Base-by-base conservation (phyloP, 2,329 filamentous ascomycete species). In the Didymellaceae sp. region DNA sequence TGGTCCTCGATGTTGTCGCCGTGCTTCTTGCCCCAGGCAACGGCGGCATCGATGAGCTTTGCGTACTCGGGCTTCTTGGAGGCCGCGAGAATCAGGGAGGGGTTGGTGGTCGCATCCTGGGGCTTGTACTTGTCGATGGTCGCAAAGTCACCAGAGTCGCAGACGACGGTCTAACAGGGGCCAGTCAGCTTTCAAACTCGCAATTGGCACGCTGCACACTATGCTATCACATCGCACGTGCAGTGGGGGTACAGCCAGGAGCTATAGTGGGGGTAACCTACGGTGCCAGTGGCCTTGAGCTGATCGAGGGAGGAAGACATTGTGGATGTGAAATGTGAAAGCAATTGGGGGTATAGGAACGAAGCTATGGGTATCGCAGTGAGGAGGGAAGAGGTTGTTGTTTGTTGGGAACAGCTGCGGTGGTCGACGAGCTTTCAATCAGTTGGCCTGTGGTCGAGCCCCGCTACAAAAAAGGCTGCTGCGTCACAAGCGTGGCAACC, bases 91-190 rank as follows among this genome's bases (percentile, higher is more conserved):
- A 99, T 97, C 76, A 99, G 85, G 59, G 94, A 97, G 54, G 94
- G 94, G 87, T 99, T 99, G 82, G 94, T 99, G 77, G 94, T 99
- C 74, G 94, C 94, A 90, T 99, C 94, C 84, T 99, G 92, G 62
- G 94, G 94, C 87, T 96, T 96, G 87, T 99, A 99, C 84, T 97
- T 97, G 83, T 84, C 92, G 77, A 99, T 99, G 78, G 92, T 92
- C 86, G 80, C 76, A 64, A 78, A 77, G 73, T 81, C 88, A 87
- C 92, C 94, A 78, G 93, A 96, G 82, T 97, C 94, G 78, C 89
- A 93, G 77, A 97, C 94, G 74, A 97, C 94, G 61, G 90, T 89
- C 91, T 94, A 73, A n/a, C 10, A 46, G 14, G 26, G 14, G 22
- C n/a, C 28, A 32, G 51, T 61, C 28, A 59, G 54, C 45, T 45